Conservation (phyloP, 208 protist genomes). For the Trypanosoma platydactyli region DNA sequence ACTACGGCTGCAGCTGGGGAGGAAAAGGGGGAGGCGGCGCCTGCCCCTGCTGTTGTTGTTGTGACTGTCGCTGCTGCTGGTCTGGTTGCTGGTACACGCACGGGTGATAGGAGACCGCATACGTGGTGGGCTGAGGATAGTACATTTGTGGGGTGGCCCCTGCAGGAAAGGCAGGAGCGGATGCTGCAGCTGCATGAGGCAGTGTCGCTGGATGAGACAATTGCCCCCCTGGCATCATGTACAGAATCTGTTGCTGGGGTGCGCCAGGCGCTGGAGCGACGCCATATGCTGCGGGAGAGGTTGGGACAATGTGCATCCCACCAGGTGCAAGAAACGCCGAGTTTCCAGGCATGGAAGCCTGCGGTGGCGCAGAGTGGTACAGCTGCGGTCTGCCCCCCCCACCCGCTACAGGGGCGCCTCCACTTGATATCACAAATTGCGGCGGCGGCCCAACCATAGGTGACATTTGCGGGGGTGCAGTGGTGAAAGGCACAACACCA, state of each 20-base stretch:
- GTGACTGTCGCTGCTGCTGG: neutral
- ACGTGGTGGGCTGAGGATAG: conserved; percentile 10
- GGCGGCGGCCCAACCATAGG: conserved; percentile 7
- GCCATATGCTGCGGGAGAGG: neutral
- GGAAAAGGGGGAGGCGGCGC: conserved; percentile 8
- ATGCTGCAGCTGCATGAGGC: neutral
- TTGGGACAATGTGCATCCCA: conserved; percentile 14
- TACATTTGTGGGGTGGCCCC: conserved; percentile 9
- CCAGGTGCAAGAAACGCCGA: conserved; percentile 1
- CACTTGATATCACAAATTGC: conserved; percentile 11
- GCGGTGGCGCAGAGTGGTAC: conserved; percentile 18
- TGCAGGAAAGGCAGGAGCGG: neutral
- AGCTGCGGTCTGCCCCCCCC: conserved; percentile 4
- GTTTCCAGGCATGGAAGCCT: neutral
- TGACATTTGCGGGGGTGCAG: conserved; percentile 1
- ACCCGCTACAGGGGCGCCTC: too few species aligned
- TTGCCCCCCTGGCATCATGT: conserved; percentile 22
- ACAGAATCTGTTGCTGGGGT: conserved; percentile 25
- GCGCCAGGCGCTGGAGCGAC: conserved; percentile 6
- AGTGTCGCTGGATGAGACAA: neutral
- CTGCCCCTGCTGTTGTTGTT: conserved; percentile 16
- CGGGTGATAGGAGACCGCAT: conserved; percentile 17
- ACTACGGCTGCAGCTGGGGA: conserved; percentile 27
- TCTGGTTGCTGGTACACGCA: conserved; percentile 8
- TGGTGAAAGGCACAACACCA: conserved; percentile 14